Evolutionary conservation across 257 asterid genomes (phyloP).

Genomic region (Solanum medicagineum): DNA sequence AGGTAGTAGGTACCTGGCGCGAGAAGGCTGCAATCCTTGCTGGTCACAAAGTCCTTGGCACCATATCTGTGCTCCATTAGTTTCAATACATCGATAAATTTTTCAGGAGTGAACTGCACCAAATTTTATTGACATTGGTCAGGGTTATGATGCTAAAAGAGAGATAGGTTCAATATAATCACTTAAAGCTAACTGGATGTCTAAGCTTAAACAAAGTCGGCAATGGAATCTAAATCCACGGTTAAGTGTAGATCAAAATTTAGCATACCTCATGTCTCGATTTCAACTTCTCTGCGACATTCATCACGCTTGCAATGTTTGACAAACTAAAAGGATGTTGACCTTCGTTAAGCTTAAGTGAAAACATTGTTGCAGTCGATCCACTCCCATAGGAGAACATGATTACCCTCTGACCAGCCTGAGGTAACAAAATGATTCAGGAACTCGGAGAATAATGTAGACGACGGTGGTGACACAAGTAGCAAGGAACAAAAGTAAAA

Average conservation of each 20-base stretch:
- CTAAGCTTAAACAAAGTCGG: neutral
- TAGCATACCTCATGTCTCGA: slow-evolving; percentile 71
- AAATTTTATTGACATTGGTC: neutral
- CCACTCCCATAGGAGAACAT: slow-evolving; percentile 96
- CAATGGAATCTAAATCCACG: neutral
- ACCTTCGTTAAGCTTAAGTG: slow-evolving; percentile 64
- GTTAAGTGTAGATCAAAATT: neutral
- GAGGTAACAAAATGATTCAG: neutral
- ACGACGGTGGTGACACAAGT: neutral
- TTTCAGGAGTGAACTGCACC: slow-evolving; percentile 68
- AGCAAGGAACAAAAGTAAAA: neutral
- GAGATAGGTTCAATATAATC: neutral
- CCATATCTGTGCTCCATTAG: slow-evolving; percentile 98
- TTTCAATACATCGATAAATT: slow-evolving; percentile 73
- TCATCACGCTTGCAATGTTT: slow-evolving; percentile 65
- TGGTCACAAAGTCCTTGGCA: slow-evolving; percentile 67
- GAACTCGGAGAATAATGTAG: neutral
- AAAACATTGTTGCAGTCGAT: slow-evolving; percentile 77
- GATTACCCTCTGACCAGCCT: slow-evolving; percentile 88
- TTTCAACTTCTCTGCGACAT: slow-evolving; percentile 66
- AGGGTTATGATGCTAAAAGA: neutral
- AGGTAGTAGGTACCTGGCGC: slow-evolving; percentile 81
- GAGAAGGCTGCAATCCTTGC: slow-evolving; percentile 76
- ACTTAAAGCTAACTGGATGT: neutral
- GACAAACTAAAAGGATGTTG: slow-evolving; percentile 79